Percentiles rank a stretch among this genome's conserved stretches.
These are phyloP conservation scores for Penicillium ucsense DNA, from an alignment of 495 filamentous ascomycete genomes.

Conservation along the genomic window DNA sequence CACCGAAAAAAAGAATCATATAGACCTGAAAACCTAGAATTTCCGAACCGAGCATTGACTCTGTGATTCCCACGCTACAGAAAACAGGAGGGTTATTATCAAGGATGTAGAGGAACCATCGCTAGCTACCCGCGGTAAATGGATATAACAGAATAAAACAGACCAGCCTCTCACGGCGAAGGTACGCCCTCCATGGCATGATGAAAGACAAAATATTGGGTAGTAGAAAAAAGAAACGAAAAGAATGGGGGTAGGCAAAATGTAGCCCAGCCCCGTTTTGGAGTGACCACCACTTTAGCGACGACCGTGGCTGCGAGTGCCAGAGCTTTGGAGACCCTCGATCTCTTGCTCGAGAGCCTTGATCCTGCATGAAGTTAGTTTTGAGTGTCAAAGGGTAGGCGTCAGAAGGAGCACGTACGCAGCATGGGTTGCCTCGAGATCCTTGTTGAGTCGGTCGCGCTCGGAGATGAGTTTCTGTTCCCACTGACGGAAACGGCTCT, in stretches of 20 bases:
- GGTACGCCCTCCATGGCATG: slow-evolving; percentile 21
- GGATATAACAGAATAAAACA: slow-evolving; percentile 28
- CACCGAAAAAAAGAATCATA: neutral
- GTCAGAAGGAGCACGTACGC: slow-evolving; percentile 45
- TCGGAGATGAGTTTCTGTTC: slow-evolving; percentile 99
- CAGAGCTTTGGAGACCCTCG: slow-evolving; percentile 84
- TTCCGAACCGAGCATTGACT: slow-evolving; percentile 11
- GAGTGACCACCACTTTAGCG: slow-evolving; percentile 49
- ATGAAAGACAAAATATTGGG: slow-evolving; percentile 24
- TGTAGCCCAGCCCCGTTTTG: slow-evolving; percentile 25
- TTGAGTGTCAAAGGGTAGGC: neutral
- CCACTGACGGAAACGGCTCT: slow-evolving; percentile 97
- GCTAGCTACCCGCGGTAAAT: slow-evolving; percentile 40
- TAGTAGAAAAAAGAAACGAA: slow-evolving; percentile 32
- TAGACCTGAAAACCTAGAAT: neutral
- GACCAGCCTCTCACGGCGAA: slow-evolving; percentile 18
- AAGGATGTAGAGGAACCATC: slow-evolving; percentile 40
- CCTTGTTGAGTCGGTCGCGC: slow-evolving; percentile 97
- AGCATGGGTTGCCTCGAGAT: slow-evolving; percentile 93
- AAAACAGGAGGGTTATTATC: slow-evolving; percentile 40
- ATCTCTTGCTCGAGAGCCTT: slow-evolving; percentile 91
- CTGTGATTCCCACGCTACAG: slow-evolving; percentile 29
- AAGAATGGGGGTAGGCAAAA: slow-evolving; percentile 23
- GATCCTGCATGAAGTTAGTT: slow-evolving; percentile 50
- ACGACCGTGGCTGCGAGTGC: slow-evolving; percentile 89